phyloP scores from a whole-genome alignment of 495 filamentous ascomycete genomes.

The Neurospora sp. region DNA sequence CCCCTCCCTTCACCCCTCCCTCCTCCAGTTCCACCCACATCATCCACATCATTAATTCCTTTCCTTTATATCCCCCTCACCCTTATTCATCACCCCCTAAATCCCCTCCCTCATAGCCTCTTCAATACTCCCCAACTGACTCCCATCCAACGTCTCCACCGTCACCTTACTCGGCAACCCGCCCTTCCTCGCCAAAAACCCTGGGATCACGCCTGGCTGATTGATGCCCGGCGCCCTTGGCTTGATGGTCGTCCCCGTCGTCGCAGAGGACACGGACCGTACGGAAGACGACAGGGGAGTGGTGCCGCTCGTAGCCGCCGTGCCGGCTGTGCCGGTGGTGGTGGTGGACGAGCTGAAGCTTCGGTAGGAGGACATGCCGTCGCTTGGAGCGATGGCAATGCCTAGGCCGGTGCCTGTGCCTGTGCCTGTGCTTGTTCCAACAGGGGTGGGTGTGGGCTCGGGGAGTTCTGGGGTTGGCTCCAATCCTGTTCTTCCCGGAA shows the following conservation, averaged over 20 bases:
- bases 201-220: conserved; percentile 42
- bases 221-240: conserved; percentile 41
- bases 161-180: conserved; percentile 32
- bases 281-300: background rate
- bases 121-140: conserved; percentile 3
- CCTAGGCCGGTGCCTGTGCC: background rate
- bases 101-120: conserved; percentile 35
- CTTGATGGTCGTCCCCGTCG: conserved; percentile 8
- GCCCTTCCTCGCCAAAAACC: conserved; percentile 35
- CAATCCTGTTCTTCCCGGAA: background rate
- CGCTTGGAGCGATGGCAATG: background rate
- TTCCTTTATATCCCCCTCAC: background rate
- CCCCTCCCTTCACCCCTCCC: background rate
- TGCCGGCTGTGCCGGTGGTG: background rate
- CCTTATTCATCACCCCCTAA: background rate
- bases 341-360: background rate
- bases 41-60: conserved; percentile 1
- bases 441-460: background rate
- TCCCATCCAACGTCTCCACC: conserved; percentile 26
- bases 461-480: background rate
- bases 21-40: background rate
- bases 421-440: background rate
- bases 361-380: background rate
- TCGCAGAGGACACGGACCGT: background rate
- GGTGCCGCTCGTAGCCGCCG: background rate